phyloP scores from a whole-genome alignment of 2,329 filamentous ascomycete genomes.

The Fusarium sp. region DNA sequence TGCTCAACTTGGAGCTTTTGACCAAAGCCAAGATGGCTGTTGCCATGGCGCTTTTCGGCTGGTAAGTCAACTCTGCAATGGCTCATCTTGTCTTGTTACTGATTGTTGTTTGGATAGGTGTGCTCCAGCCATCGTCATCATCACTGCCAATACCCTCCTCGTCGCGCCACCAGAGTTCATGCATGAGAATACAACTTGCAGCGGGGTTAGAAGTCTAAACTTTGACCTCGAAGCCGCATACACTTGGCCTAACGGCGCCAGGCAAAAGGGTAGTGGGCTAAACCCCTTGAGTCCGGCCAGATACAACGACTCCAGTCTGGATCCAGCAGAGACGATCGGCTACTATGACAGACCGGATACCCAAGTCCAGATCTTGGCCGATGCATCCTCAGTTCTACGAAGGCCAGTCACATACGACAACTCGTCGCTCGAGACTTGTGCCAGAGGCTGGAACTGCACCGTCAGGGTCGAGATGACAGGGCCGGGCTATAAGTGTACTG shows the following conservation, averaged over 20 bases:
- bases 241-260: neutral
- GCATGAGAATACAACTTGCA: neutral
- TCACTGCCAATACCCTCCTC: neutral
- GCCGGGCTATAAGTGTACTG: conserved; percentile 11
- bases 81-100: neutral
- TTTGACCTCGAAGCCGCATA: conserved; percentile 1
- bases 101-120: neutral
- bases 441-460: neutral
- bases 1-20: neutral
- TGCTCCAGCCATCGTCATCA: conserved; percentile 4
- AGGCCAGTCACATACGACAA: neutral
- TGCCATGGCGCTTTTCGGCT: conserved; percentile 14
- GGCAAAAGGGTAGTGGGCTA: neutral
- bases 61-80: neutral
- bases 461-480: neutral
- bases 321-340: neutral
- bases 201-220: conserved; percentile 11
- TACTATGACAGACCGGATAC: neutral
- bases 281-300: neutral
- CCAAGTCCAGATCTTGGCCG: neutral
- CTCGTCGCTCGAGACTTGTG: neutral
- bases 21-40: neutral
- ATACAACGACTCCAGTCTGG: neutral
- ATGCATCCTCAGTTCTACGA: neutral
- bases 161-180: neutral